phyloP scores from a whole-genome alignment of 805 yeast genomes.

The Metschnikowia borealis region DNA sequence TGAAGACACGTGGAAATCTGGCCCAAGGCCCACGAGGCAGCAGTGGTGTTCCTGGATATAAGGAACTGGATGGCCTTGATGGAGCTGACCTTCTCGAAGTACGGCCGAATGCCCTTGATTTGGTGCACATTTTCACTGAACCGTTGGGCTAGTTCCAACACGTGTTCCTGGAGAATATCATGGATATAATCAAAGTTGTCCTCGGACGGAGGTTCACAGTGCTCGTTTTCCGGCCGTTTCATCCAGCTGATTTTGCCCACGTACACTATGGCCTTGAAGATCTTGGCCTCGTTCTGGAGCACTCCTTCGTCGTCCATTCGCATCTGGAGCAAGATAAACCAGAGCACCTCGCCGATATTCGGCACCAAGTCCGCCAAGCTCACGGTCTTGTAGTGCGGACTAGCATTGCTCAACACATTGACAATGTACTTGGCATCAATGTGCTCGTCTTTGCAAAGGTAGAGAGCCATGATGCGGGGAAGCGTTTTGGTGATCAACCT shows the following conservation, averaged over 20 bases:
- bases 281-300: constrained; percentile 30
- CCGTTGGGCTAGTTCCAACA: constrained; percentile 71
- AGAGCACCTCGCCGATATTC: constrained; percentile 37
- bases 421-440: constrained; percentile 49
- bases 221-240: constrained; percentile 9
- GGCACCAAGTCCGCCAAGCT: constrained; percentile 33
- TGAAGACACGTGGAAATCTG: constrained; percentile 86
- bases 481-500: constrained; percentile 47
- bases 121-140: constrained; percentile 80
- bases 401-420: constrained; percentile 49
- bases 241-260: constrained; percentile 28
- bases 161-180: constrained; percentile 46
- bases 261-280: constrained; percentile 42
- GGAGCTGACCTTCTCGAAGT: constrained; percentile 65
- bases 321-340: constrained; percentile 32
- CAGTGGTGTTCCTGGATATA: constrained; percentile 52
- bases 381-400: constrained; percentile 41
- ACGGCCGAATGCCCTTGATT: constrained; percentile 65
- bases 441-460: constrained; percentile 47
- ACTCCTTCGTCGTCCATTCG: constrained; percentile 27
- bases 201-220: constrained; percentile 10
- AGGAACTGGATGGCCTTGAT: constrained; percentile 71
- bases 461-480: constrained; percentile 53
- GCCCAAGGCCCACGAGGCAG: constrained; percentile 57
- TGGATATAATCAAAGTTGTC: constrained; percentile 24